Evolutionary conservation across 768 basidiomycete genomes (phyloP).

Genomic region (Tubosaeta sp.): DNA sequence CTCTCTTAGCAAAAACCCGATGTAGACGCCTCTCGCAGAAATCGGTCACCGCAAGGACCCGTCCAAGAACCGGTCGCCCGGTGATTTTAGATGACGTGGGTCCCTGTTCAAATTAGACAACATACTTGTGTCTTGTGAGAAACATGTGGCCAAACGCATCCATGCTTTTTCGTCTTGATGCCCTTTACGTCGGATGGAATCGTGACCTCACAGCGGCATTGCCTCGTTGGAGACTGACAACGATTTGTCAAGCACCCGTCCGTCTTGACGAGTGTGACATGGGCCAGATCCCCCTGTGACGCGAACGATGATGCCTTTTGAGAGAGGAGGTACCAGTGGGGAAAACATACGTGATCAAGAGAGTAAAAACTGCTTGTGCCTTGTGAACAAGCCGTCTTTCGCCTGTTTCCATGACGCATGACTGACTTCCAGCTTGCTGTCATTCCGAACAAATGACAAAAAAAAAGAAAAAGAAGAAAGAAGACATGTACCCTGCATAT

Average conservation of each 20-base stretch:
- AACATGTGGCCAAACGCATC: not conserved
- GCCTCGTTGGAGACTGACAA: not conserved
- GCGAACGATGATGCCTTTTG: not conserved
- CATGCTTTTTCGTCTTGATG: not conserved
- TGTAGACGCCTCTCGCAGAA: not conserved
- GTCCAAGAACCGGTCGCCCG: conserved; percentile 2
- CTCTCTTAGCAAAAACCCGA: not conserved
- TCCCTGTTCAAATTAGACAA: not conserved
- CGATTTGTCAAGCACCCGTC: not conserved
- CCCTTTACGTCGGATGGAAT: not conserved
- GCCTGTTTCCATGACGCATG: not conserved
- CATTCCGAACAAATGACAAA: not conserved
- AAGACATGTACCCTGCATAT: not conserved
- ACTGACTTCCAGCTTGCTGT: not conserved
- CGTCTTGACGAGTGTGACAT: too few species aligned
- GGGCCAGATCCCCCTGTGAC: not conserved
- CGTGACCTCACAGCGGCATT: conserved; percentile 3
- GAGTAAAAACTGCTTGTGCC: not conserved
- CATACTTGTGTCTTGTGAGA: not conserved
- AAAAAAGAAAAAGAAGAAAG: not conserved
- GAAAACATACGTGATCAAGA: not conserved
- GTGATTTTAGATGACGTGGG: conserved; percentile 5
- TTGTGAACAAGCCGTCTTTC: not conserved
- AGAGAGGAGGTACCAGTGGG: not conserved
- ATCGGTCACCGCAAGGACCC: not conserved